phyloP scores from a whole-genome alignment of 257 asterid species.

The Prunella vulgaris region DNA sequence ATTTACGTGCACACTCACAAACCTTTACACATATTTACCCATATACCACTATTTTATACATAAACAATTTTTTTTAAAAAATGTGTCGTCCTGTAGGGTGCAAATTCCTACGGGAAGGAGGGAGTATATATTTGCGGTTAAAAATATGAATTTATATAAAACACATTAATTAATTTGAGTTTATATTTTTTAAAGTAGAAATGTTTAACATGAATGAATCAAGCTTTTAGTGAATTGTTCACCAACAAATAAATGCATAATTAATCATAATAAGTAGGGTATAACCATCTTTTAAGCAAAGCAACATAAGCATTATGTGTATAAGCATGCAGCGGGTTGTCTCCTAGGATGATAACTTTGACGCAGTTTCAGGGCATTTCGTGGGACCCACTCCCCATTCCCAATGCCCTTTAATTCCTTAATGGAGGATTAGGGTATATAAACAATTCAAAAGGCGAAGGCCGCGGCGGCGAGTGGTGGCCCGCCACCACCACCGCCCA shows the following conservation, averaged over 20 bases:
- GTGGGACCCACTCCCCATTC: not conserved
- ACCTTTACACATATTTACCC: too few species aligned
- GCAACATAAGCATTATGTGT: not conserved
- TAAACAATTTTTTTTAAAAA: too few species aligned
- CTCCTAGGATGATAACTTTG: constrained; percentile 10
- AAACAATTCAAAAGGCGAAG: constrained; percentile 4
- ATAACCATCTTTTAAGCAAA: constrained; percentile 21
- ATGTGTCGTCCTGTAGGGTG: too few species aligned
- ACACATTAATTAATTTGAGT: too few species aligned
- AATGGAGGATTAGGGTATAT: not conserved
- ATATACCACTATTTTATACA: too few species aligned
- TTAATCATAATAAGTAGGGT: not conserved
- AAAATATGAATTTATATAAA: too few species aligned
- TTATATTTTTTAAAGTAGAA: too few species aligned
- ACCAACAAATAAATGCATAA: not conserved
- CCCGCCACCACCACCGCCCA: constrained; percentile 33
- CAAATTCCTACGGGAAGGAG: too few species aligned
- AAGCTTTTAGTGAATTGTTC: not conserved
- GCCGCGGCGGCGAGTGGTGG: constrained; percentile 14
- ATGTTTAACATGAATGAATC: too few species aligned
- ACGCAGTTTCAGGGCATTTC: constrained; percentile 15
- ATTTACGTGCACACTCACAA: too few species aligned
- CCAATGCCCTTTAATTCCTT: not conserved
- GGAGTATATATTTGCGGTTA: too few species aligned
- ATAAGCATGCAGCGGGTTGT: constrained; percentile 20